Evolutionary conservation across 2,329 filamentous ascomycete genomes (phyloP).

Genomic region (Fusarium buxicola): DNA sequence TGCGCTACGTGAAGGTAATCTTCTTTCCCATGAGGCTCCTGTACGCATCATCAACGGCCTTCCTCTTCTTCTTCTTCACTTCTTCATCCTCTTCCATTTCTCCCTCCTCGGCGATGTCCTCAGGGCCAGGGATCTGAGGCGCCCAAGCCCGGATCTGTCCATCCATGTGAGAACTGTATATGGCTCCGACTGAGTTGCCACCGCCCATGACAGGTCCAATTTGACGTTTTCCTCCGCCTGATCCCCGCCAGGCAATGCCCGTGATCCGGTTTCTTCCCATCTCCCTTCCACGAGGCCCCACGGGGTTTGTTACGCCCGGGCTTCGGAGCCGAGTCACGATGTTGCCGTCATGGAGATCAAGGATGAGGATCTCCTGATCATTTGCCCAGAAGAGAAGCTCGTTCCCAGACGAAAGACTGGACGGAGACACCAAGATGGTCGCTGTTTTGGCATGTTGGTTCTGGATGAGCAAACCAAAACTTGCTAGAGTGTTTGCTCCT

Average conservation of each 20-base stretch:
- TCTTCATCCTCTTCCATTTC: conserved; percentile 57
- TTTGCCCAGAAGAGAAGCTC: conserved; percentile 86
- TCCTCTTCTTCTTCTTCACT: conserved; percentile 72
- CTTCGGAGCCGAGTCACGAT: conserved; percentile 78
- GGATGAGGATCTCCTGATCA: conserved; percentile 80
- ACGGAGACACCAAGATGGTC: conserved; percentile 73
- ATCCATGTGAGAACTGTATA: conserved; percentile 87
- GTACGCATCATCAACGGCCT: conserved; percentile 84
- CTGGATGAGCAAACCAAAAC: conserved; percentile 84
- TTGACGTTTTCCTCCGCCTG: conserved; percentile 68
- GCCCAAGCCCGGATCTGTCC: conserved; percentile 86
- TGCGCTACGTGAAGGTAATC: conserved; percentile 68
- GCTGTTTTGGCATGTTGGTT: conserved; percentile 75
- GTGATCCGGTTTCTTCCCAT: conserved; percentile 77
- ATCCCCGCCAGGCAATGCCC: conserved; percentile 77
- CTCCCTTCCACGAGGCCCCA: conserved; percentile 57
- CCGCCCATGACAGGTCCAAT: conserved; percentile 71
- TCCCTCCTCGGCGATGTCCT: conserved; percentile 62
- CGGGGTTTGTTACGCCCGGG: conserved; percentile 65
- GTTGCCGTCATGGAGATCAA: conserved; percentile 82
- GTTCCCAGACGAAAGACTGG: conserved; percentile 64
- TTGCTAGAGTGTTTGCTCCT: conserved; percentile 87
- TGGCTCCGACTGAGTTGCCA: conserved; percentile 61
- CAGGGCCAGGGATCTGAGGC: conserved; percentile 65
- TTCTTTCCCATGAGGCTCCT: conserved; percentile 78